Evolutionary conservation across 805 yeast species (phyloP).

Genomic region (Brettanomyces bruxellensis): DNA sequence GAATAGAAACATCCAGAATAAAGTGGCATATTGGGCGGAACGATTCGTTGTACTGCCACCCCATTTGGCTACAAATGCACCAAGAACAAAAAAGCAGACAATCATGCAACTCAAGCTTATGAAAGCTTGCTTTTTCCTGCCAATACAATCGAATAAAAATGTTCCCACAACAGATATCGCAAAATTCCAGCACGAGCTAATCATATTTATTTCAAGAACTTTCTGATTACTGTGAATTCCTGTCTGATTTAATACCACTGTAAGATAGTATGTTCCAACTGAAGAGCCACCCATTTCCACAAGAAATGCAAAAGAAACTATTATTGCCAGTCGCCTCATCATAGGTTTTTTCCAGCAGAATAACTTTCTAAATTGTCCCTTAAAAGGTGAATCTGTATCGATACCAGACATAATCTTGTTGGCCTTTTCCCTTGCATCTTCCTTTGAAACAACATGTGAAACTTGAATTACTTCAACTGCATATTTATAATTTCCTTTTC

Average conservation of each 20-base stretch:
- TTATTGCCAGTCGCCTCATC: conserved; percentile 28
- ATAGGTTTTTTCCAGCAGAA: conserved; percentile 26
- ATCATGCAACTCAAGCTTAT: conserved; percentile 10
- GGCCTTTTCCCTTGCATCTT: conserved; percentile 20
- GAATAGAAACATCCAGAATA: conserved; percentile 43
- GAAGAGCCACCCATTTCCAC: conserved; percentile 37
- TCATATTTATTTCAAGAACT: conserved; percentile 16
- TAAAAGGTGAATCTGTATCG: conserved; percentile 3
- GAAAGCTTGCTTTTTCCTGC: conserved; percentile 13
- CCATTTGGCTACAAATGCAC: conserved; percentile 12
- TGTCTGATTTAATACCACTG: conserved; percentile 21
- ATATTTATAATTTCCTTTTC: conserved; percentile 25
- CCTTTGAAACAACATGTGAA: conserved; percentile 24
- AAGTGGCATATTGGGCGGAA: conserved; percentile 21
- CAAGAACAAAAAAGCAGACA: conserved; percentile 13
- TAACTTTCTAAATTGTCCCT: conserved; percentile 5
- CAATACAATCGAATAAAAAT: conserved; percentile 11
- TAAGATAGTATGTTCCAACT: conserved; percentile 35
- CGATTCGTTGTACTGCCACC: conserved; percentile 3
- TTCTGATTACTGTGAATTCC: conserved; percentile 10
- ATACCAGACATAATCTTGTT: conserved; percentile 19
- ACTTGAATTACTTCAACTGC: conserved; percentile 25
- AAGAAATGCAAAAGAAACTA: conserved; percentile 20
- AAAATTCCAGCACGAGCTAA: conserved; percentile 12
- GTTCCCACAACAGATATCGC: conserved; percentile 12